Percentiles rank a stretch among this genome's conserved stretches.
These are phyloP conservation scores for Mycena belliarum DNA, from an alignment of 768 basidiomycete species.

Conservation along the genomic window DNA sequence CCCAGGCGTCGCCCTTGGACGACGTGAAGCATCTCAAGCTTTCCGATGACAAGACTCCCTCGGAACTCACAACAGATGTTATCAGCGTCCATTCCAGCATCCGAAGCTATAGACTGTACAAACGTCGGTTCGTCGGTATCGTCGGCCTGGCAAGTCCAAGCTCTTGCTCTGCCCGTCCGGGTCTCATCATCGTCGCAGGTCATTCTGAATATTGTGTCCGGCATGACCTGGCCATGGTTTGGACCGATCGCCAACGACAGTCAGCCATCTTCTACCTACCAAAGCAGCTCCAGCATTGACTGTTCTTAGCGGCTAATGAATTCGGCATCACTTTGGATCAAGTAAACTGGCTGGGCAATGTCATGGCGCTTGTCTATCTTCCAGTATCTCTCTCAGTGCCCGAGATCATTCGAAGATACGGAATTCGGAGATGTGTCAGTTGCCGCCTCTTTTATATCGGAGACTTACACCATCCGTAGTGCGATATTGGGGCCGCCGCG, in stretches of 20 bases:
- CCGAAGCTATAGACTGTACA: slow-evolving; percentile 65
- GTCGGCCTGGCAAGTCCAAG: slow-evolving; percentile 52
- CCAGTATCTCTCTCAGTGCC: slow-evolving; percentile 65
- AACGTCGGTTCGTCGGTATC: slow-evolving; percentile 64
- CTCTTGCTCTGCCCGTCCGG: background rate
- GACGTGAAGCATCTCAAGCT: background rate
- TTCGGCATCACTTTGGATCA: slow-evolving; percentile 70
- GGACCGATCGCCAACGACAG: slow-evolving; percentile 77
- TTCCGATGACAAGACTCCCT: background rate
- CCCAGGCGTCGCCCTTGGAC: background rate
- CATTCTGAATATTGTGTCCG: slow-evolving; percentile 60
- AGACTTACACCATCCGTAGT: slow-evolving; percentile 41
- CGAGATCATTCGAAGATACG: slow-evolving; percentile 54
- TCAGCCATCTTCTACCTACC: slow-evolving; percentile 31
- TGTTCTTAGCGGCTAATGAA: slow-evolving; percentile 51
- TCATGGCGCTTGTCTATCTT: slow-evolving; percentile 61
- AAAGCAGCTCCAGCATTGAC: background rate
- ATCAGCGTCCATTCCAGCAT: slow-evolving; percentile 11
- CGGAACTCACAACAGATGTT: background rate
- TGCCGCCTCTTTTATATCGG: background rate
- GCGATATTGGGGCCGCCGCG: slow-evolving; percentile 53
- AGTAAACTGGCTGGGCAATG: slow-evolving; percentile 83
- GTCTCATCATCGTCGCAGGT: slow-evolving; percentile 40
- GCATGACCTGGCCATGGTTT: slow-evolving; percentile 80
- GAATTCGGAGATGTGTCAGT: slow-evolving; percentile 64